These are phyloP conservation scores for Kwoniella heveanensis DNA, from an alignment of 768 basidiomycete genomes.

Conservation along the genomic window DNA sequence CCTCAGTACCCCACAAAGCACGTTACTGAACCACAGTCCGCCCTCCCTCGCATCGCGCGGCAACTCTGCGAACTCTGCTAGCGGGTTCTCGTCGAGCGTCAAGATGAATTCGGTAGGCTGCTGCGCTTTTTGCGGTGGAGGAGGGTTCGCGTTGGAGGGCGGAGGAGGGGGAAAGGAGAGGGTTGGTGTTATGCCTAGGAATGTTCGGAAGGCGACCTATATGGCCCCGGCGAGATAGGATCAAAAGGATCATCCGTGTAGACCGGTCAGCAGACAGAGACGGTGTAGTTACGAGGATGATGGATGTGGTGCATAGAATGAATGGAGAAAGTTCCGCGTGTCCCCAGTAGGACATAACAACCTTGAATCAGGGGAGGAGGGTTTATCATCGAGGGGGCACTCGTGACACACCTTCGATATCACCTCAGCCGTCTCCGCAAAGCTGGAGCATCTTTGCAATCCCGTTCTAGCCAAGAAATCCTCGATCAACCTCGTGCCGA, in stretches of 20 bases:
- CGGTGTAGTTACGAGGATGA: no score
- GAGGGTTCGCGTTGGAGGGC: conserved; percentile 55
- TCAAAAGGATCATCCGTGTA: no score
- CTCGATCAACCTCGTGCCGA: conserved; percentile 92
- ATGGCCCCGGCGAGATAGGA: no score
- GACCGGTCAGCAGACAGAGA: no score
- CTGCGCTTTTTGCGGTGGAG: conserved; percentile 48
- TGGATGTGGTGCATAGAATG: no score
- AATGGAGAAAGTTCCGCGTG: no score
- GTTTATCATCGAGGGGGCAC: no score
- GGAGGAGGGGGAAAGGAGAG: conserved; percentile 69
- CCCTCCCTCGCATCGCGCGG: conserved; percentile 86
- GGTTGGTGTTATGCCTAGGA: conserved; percentile 85
- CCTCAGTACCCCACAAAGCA: conserved; percentile 87
- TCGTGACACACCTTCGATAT: conserved; percentile 73
- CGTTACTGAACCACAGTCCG: conserved; percentile 95
- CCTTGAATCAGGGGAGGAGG: no score
- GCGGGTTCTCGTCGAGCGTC: conserved; percentile 90
- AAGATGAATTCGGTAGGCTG: conserved; percentile 67
- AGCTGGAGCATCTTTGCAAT: conserved; percentile 89
- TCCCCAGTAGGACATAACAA: no score
- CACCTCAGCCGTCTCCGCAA: conserved; percentile 92
- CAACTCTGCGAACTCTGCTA: conserved; percentile 95
- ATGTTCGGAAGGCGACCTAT: conserved; percentile 97
- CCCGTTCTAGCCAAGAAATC: conserved; percentile 92